phyloP scores from a whole-genome alignment of 2,329 filamentous ascomycete genomes.

The Pyrenochaeta sp. region DNA sequence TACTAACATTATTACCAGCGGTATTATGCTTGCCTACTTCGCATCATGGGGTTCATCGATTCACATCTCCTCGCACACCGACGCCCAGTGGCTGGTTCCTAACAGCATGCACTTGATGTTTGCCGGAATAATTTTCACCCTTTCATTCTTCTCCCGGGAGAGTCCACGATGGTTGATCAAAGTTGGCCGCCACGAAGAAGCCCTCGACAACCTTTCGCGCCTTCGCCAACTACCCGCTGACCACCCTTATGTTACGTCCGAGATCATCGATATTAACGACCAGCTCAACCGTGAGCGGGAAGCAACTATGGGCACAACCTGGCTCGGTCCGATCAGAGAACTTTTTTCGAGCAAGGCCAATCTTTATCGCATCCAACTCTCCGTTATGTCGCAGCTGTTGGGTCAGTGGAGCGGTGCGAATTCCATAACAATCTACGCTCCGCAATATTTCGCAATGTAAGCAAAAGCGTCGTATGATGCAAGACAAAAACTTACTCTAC shows the following conservation, averaged over 20 bases:
- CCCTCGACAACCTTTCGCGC: constrained; percentile 62
- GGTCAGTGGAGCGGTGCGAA: constrained; percentile 78
- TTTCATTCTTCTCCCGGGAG: constrained; percentile 74
- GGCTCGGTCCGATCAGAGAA: constrained; percentile 72
- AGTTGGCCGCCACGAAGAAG: constrained; percentile 66
- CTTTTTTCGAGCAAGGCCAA: constrained; percentile 73
- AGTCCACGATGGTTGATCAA: constrained; percentile 77
- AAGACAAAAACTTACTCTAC: neutral
- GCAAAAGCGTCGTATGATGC: neutral
- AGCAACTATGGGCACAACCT: constrained; percentile 71
- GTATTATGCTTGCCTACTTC: constrained; percentile 82
- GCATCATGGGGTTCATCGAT: constrained; percentile 66
- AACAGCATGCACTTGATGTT: constrained; percentile 82
- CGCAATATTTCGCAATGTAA: constrained; percentile 72
- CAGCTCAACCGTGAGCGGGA: constrained; percentile 76
- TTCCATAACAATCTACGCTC: constrained; percentile 79
- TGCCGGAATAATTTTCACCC: constrained; percentile 72
- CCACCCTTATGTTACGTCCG: constrained; percentile 67
- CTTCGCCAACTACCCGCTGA: constrained; percentile 68
- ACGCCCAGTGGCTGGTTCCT: constrained; percentile 67
- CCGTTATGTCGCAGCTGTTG: constrained; percentile 73
- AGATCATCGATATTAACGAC: constrained; percentile 70
- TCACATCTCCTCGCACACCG: constrained; percentile 58
- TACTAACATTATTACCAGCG: constrained; percentile 41
- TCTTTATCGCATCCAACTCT: constrained; percentile 75